These are phyloP conservation scores for Talaromyces proteolyticus DNA, from an alignment of 495 filamentous ascomycete genomes.

Conservation along the genomic window DNA sequence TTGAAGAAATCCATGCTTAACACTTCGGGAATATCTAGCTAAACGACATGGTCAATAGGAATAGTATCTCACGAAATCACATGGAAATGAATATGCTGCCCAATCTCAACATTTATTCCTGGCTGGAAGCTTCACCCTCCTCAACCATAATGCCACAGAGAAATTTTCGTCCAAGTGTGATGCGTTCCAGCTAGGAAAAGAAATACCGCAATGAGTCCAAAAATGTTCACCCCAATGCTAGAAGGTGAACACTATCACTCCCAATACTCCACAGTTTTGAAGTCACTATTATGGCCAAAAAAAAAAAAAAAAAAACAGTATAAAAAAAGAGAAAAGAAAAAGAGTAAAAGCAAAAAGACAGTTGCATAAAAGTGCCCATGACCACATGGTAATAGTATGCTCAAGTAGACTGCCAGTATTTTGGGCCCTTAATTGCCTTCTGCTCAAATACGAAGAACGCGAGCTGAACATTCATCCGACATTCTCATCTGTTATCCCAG, in stretches of 20 bases:
- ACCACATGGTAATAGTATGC: too few species aligned
- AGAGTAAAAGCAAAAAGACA: too few species aligned
- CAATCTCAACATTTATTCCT: background rate
- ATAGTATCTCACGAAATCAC: background rate
- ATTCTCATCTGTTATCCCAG: too few species aligned
- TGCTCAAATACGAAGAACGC: too few species aligned
- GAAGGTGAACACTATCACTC: background rate
- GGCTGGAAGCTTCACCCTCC: too few species aligned
- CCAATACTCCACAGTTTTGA: background rate
- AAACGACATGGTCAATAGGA: background rate
- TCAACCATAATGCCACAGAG: background rate
- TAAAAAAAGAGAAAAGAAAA: too few species aligned
- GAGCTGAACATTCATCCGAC: too few species aligned
- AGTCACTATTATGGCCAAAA: background rate
- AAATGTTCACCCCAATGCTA: background rate
- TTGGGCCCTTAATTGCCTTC: too few species aligned
- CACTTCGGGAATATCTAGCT: background rate
- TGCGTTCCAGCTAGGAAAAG: background rate
- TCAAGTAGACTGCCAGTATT: too few species aligned
- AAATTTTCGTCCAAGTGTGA: background rate
- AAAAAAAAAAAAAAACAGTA: background rate
- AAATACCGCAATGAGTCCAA: background rate
- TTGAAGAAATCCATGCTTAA: background rate
- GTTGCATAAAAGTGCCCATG: too few species aligned
- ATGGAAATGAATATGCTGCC: background rate